Base-by-base conservation (phyloP, 345 rosid species). In the Euphorbia pulcherrima region DNA sequence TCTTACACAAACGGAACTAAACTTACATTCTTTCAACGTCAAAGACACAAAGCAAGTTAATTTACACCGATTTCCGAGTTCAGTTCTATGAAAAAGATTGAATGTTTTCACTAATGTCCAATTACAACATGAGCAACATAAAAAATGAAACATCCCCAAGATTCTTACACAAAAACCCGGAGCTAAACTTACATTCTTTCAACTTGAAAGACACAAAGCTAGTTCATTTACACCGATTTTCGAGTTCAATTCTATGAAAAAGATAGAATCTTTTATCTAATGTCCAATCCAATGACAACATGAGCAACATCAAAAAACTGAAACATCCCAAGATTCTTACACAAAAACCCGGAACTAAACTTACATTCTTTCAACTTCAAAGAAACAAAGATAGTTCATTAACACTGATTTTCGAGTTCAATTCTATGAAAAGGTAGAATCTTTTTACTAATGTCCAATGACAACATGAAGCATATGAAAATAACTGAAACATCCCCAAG, bases 341-440 rank as follows among this genome's bases (percentile, higher is more conserved):
- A 44, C 65, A 21, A 14, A 46, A 13, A 24, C 6, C 2, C 18
- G 7, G 37, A 11, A 16, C 13, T 11, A 20, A 11, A 44, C 18
- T 62, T 44, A 14, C 21, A 44, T 26, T 27, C 18, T 24, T 46
- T 27, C 53, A 62, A 62, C 67, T 62, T 41, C 67, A 23, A 44
- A 24, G 21, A 27, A 5, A 8, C 23, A 6, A 13, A 11, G n/a
- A 3, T 30, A 14, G 11, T 30, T 51, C 8, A 65, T 51, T 5
- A 28, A 50, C 35, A 12, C 68, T 4, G 17, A 4, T 65, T 11
- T 30, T 0, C 6, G 20, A n/a, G 11, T 50, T 24, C 59, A 51
- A 29, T 44, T 44, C 29, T 44, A 59, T 23, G 27, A 28, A 12
- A 17, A 50, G n/a, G 28, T n/a, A 65, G 52, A 62, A 62, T 29